Conservation (phyloP, 805 yeast species). For the Metschnikowia shivogae region DNA sequence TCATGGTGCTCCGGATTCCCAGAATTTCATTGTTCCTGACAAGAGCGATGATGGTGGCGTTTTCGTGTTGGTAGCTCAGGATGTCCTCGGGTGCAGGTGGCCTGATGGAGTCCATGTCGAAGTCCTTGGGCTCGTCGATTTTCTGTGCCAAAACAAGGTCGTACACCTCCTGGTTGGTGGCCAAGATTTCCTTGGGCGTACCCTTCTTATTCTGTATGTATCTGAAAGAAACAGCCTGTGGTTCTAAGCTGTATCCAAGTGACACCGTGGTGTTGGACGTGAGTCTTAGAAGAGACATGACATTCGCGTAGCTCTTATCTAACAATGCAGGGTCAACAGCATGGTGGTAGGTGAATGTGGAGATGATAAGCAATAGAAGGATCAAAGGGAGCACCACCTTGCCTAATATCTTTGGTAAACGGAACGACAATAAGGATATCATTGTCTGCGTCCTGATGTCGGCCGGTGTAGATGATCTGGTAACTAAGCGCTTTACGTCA, state of each 20-base stretch:
- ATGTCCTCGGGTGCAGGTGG: conserved; percentile 23
- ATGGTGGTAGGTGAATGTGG: conserved; percentile 5
- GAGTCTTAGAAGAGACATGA: conserved; percentile 5
- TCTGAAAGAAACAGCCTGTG: conserved; percentile 31
- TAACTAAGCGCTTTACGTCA: neutral
- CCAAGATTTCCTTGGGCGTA: conserved; percentile 29
- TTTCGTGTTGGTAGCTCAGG: conserved; percentile 43
- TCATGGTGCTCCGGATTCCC: conserved; percentile 49
- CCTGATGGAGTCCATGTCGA: conserved; percentile 26
- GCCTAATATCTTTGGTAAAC: conserved; percentile 7
- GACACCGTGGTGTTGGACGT: conserved; percentile 1
- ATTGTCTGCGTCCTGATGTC: conserved; percentile 4
- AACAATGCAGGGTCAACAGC: conserved; percentile 9
- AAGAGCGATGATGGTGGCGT: conserved; percentile 70
- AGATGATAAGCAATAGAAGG: neutral
- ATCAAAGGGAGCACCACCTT: conserved; percentile 8
- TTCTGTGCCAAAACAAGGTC: conserved; percentile 29
- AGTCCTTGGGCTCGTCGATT: conserved; percentile 49
- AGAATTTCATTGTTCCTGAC: conserved; percentile 64
- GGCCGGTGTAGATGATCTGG: neutral
- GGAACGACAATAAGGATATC: conserved; percentile 10
- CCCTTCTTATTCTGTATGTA: conserved; percentile 30
- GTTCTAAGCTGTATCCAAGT: conserved; percentile 14
- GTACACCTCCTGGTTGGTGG: conserved; percentile 37
- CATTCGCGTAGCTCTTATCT: conserved; percentile 6